phyloP scores from a whole-genome alignment of 2,329 filamentous ascomycete genomes.

The Colletotrichum eremochloae region DNA sequence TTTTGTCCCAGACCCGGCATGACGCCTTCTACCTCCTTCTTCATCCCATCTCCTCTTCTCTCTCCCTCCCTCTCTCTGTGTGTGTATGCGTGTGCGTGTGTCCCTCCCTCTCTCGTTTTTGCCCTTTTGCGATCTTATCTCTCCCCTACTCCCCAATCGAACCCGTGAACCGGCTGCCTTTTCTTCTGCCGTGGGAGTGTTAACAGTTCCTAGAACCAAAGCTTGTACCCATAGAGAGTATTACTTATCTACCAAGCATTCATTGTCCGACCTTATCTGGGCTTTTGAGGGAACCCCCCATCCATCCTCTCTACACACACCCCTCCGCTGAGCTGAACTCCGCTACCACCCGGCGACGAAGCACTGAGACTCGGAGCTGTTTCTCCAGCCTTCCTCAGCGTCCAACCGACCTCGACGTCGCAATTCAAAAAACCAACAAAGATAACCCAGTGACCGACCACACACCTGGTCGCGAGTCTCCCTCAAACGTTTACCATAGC shows the following conservation, averaged over 20 bases:
- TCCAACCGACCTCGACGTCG: neutral
- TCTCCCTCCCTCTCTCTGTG: neutral
- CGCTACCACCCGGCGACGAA: neutral
- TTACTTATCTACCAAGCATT: slow-evolving; percentile 2
- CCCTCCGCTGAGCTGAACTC: slow-evolving; percentile 7
- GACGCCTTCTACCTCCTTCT: slow-evolving; percentile 31
- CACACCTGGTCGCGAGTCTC: neutral
- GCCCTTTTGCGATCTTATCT: too few species aligned
- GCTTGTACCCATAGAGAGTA: neutral
- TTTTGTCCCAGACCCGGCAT: slow-evolving; percentile 23
- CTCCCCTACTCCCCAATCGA: too few species aligned
- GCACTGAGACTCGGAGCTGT: slow-evolving; percentile 1
- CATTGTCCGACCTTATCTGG: slow-evolving; percentile 3
- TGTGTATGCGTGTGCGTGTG: too few species aligned
- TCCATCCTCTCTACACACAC: neutral
- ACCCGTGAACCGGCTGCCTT: neutral
- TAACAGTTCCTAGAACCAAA: neutral
- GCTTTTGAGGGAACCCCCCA: neutral
- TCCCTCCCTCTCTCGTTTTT: neutral
- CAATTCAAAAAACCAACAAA: neutral
- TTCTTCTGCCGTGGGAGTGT: neutral
- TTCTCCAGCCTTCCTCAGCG: neutral
- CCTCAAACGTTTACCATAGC: slow-evolving; percentile 23
- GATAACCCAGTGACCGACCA: neutral
- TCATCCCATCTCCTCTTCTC: slow-evolving; percentile 1